A percentile compares a stretch with the other conserved stretches of the same genome.
Conservation (phyloP, 169 alveolate genomes). For the Eimeria nieschulzi region DNA sequence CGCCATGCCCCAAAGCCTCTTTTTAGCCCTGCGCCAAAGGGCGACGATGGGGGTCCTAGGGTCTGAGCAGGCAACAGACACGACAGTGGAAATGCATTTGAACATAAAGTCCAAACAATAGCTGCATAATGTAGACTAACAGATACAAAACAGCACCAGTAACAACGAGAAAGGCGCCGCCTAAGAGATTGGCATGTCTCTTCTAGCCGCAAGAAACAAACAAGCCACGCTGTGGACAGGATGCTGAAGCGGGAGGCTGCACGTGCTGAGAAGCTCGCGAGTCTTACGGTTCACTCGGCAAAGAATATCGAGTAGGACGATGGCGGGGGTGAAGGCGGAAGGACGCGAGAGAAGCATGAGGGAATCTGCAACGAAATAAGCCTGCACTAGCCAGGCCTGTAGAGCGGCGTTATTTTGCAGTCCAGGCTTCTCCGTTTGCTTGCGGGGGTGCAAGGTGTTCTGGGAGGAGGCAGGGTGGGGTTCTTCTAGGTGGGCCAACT, state of each 20-base stretch:
- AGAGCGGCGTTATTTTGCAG: not conserved
- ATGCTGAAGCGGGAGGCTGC: too few relatives aligned
- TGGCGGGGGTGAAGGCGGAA: slow-evolving; percentile 36
- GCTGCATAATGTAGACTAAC: not conserved
- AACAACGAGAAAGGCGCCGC: not conserved
- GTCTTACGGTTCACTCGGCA: slow-evolving; percentile 12
- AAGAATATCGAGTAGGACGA: slow-evolving; percentile 19
- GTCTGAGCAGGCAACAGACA: slow-evolving; percentile 9
- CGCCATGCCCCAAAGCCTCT: slow-evolving; percentile 17
- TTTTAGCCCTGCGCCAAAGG: slow-evolving; percentile 57
- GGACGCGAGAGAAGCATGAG: slow-evolving; percentile 58
- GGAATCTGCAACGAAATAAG: slow-evolving; percentile 45
- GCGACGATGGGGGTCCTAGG: slow-evolving; percentile 36
- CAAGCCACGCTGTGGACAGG: too few relatives aligned
- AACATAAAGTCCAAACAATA: not conserved
- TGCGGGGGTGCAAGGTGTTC: too few relatives aligned
- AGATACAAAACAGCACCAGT: not conserved
- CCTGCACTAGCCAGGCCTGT: slow-evolving; percentile 49
- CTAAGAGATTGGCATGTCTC: too few relatives aligned
- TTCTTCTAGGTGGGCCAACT: too few relatives aligned
- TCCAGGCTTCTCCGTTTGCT: too few relatives aligned
- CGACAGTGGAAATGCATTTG: not conserved
- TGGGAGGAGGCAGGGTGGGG: too few relatives aligned
- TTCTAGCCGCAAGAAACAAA: too few relatives aligned
- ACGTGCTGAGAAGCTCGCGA: not conserved